Conservation (phyloP, 2,329 filamentous ascomycete genomes). For the Calonectria multiphialidica region DNA sequence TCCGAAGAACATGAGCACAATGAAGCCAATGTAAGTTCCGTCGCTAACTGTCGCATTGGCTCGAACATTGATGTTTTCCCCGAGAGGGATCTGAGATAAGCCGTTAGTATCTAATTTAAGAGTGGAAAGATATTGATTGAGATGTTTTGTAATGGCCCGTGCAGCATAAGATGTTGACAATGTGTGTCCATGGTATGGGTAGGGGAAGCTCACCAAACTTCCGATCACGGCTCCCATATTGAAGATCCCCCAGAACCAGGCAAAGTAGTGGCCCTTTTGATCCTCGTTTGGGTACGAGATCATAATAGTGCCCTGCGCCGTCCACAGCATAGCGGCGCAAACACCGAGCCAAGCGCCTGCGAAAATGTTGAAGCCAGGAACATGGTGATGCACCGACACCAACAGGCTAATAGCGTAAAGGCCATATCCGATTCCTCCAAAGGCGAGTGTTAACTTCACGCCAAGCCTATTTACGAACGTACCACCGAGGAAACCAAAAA, state of each 20-base stretch:
- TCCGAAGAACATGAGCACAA: slow-evolving; percentile 82
- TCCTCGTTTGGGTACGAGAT: slow-evolving; percentile 88
- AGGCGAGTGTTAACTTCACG: slow-evolving; percentile 36
- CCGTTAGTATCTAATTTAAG: background rate
- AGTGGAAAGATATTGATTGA: too few relatives aligned
- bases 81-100: slow-evolving; percentile 66
- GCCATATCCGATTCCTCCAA: slow-evolving; percentile 56
- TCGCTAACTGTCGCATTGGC: slow-evolving; percentile 64
- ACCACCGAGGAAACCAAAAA: slow-evolving; percentile 76
- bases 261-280: slow-evolving; percentile 89
- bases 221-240: slow-evolving; percentile 93
- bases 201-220: slow-evolving; percentile 61
- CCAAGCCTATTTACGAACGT: slow-evolving; percentile 71
- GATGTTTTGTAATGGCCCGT: too few relatives aligned
- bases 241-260: slow-evolving; percentile 95
- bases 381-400: slow-evolving; percentile 75
- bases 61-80: slow-evolving; percentile 37
- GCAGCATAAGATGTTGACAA: too few relatives aligned
- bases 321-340: slow-evolving; percentile 85
- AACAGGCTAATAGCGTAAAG: slow-evolving; percentile 79
- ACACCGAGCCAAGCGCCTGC: slow-evolving; percentile 82
- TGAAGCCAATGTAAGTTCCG: slow-evolving; percentile 88
- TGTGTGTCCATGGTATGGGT: too few relatives aligned
- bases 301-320: slow-evolving; percentile 87
- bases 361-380: slow-evolving; percentile 64